Percentiles rank a stretch among this genome's conserved stretches.
These are phyloP conservation scores for Curvularia sp. DNA, from an alignment of 2,329 filamentous ascomycete species.

Conservation along the genomic window DNA sequence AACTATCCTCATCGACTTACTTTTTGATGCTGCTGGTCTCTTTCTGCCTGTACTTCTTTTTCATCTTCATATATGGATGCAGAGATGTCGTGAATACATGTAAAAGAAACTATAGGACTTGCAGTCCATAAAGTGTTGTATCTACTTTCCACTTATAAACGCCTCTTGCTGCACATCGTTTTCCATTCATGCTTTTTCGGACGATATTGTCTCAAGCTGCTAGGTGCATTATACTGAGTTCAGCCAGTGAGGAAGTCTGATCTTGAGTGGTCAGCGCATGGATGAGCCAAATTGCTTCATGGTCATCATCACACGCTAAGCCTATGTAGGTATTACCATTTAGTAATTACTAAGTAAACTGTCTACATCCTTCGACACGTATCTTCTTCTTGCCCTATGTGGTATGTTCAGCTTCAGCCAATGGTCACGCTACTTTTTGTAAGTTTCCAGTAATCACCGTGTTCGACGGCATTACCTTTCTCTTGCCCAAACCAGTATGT, in stretches of 20 bases:
- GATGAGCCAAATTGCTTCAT: not conserved
- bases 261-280: not conserved
- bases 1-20: too few species aligned
- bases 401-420: not conserved
- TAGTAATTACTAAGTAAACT: constrained; percentile 2
- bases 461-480: not conserved
- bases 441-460: constrained; percentile 6
- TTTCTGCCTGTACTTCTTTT: too few species aligned
- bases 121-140: too few species aligned
- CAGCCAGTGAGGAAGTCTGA: not conserved
- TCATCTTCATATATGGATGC: too few species aligned
- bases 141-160: too few species aligned
- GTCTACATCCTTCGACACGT: not conserved
- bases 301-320: not conserved
- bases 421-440: constrained; percentile 1
- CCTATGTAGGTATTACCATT: not conserved
- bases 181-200: too few species aligned
- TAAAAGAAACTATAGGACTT: too few species aligned
- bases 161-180: too few species aligned
- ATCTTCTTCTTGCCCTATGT: not conserved
- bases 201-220: too few species aligned
- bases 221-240: not conserved
- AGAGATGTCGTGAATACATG: too few species aligned
- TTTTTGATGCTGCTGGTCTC: too few species aligned
- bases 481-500: constrained; percentile 1